Conservation (phyloP, 805 yeast genomes). For the Blastobotrys muscicola region DNA sequence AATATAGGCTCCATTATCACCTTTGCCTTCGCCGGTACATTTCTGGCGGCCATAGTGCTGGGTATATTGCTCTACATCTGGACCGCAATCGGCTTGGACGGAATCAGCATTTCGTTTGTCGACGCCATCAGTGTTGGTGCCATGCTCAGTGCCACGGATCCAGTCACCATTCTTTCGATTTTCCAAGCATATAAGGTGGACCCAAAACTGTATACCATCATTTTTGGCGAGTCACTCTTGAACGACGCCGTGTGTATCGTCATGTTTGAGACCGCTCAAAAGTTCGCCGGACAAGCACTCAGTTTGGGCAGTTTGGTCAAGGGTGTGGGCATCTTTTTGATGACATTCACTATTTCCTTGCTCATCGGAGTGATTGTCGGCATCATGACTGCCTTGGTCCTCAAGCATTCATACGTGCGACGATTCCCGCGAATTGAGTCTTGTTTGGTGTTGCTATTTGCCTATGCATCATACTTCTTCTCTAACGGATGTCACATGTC, state of each 20-base stretch:
- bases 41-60: conserved; percentile 79
- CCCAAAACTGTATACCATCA: conserved; percentile 92
- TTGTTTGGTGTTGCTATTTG: conserved; percentile 79
- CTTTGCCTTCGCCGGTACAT: conserved; percentile 96
- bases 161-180: conserved; percentile 91
- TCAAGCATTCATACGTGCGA: conserved; percentile 88
- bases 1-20: conserved; percentile 84
- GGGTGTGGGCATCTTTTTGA: conserved; percentile 86
- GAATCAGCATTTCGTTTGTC: conserved; percentile 82
- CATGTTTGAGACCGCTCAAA: conserved; percentile 97
- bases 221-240: conserved; percentile 89
- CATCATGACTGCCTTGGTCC: conserved; percentile 73
- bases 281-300: conserved; percentile 81
- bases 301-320: conserved; percentile 53
- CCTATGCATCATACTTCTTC: conserved; percentile 93
- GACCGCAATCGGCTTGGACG: conserved; percentile 88
- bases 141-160: conserved; percentile 95
- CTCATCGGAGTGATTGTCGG: conserved; percentile 86
- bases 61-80: conserved; percentile 84
- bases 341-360: conserved; percentile 87
- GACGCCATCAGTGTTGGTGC: conserved; percentile 98
- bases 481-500: conserved; percentile 99
- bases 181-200: conserved; percentile 97
- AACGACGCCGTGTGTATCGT: conserved; percentile 98
- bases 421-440: conserved; percentile 97